A percentile compares a stretch with the other conserved stretches of the same genome.
phyloP scores from a whole-genome alignment of 2,329 filamentous ascomycete genomes.

The Torrubiellomyces zombiae region DNA sequence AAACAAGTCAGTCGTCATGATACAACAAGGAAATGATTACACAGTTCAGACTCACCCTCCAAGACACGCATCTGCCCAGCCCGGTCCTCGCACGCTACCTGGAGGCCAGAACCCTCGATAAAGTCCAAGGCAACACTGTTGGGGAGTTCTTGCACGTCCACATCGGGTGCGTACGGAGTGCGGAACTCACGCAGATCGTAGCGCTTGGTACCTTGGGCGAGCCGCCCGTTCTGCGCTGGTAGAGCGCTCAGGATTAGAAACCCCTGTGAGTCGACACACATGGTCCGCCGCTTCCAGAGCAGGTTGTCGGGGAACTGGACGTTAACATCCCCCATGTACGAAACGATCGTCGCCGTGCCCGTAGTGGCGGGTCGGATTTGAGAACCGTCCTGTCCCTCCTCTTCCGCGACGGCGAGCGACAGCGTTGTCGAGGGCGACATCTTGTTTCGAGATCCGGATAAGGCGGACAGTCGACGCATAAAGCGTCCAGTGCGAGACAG shows the following conservation, averaged over 20 bases:
- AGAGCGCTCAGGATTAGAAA: constrained; percentile 60
- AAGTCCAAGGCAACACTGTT: constrained; percentile 58
- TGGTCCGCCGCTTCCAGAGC: constrained; percentile 85
- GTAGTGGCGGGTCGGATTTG: constrained; percentile 12
- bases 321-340: constrained; percentile 78
- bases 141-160: constrained; percentile 82
- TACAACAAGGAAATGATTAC: not conserved
- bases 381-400: constrained; percentile 16
- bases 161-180: constrained; percentile 64
- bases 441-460: constrained; percentile 30
- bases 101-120: constrained; percentile 41
- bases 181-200: constrained; percentile 80
- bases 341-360: constrained; percentile 27
- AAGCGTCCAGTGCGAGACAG: constrained; percentile 37
- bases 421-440: constrained; percentile 23
- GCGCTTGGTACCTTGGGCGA: constrained; percentile 41
- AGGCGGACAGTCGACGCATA: constrained; percentile 40
- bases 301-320: constrained; percentile 94
- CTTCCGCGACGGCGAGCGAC: constrained; percentile 34
- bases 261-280: constrained; percentile 71
- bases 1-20: constrained; percentile 1
- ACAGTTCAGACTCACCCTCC: constrained; percentile 25
- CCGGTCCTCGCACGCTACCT: constrained; percentile 48
- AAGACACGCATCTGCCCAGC: constrained; percentile 38
- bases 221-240: constrained; percentile 35